phyloP scores from a whole-genome alignment of 2,329 filamentous ascomycete genomes.

The Boeremia exigua region DNA sequence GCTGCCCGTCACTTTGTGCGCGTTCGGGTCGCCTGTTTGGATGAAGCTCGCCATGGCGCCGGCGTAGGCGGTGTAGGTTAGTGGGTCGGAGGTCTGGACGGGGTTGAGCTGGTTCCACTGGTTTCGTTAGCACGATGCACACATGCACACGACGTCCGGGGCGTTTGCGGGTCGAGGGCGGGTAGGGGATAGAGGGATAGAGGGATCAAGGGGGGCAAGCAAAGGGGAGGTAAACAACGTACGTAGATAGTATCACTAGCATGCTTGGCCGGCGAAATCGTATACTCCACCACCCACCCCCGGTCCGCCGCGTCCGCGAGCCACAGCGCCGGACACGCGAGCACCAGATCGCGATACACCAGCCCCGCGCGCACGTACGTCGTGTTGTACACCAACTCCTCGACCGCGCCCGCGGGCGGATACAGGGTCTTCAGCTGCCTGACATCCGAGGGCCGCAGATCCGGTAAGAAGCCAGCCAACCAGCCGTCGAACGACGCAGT shows the following conservation, averaged over 20 bases:
- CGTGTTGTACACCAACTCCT: conserved; percentile 59
- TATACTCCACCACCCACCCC: conserved; percentile 66
- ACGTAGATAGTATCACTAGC: conserved; percentile 64
- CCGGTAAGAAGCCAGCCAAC: conserved; percentile 62
- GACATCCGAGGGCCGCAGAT: conserved; percentile 51
- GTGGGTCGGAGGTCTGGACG: conserved; percentile 58
- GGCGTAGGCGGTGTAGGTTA: conserved; percentile 63
- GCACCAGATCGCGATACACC: conserved; percentile 64
- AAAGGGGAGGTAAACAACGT: too few relatives aligned
- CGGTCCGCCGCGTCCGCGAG: conserved; percentile 54
- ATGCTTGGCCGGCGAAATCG: conserved; percentile 64
- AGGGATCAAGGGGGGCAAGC: too few relatives aligned
- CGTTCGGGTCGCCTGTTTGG: conserved; percentile 64
- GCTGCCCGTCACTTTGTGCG: conserved; percentile 59
- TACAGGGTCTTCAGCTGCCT: conserved; percentile 54
- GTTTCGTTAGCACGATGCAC: too few relatives aligned
- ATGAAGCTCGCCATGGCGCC: conserved; percentile 68
- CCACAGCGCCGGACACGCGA: conserved; percentile 68
- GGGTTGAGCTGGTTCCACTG: conserved; percentile 63
- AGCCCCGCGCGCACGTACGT: conserved; percentile 61
- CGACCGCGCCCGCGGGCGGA: conserved; percentile 55
- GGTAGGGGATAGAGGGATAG: neutral
- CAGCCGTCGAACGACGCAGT: conserved; percentile 58
- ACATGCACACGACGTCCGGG: too few relatives aligned
- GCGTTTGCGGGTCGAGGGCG: too few relatives aligned